A percentile compares a stretch with the other conserved stretches of the same genome.
phyloP scores from a whole-genome alignment of 257 asterid species.

The Prunella vulgaris region DNA sequence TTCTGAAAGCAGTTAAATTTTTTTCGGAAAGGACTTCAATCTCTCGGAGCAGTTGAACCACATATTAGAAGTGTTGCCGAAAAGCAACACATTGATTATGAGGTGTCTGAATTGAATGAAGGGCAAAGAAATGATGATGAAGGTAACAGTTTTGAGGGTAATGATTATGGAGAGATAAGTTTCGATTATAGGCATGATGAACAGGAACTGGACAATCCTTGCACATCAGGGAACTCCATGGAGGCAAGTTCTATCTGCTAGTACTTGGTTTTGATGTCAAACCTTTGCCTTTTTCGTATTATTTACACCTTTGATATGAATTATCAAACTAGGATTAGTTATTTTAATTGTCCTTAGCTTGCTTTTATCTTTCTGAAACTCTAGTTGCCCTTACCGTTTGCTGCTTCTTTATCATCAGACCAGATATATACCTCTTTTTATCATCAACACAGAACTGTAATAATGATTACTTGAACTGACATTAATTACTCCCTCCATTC shows the following conservation, averaged over 20 bases:
- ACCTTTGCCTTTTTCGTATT: conserved; percentile 2
- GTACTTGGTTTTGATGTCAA: background rate
- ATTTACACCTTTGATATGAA: background rate
- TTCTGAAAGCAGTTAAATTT: conserved; percentile 58
- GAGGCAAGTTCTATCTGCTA: conserved; percentile 49
- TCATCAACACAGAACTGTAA: background rate
- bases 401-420: background rate
- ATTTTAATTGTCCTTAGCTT: conserved; percentile 5
- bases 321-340: background rate
- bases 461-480: background rate
- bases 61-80: conserved; percentile 65
- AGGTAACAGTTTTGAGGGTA: conserved; percentile 45
- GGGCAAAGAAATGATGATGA: conserved; percentile 45
- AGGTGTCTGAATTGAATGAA: conserved; percentile 52
- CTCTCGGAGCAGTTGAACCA: conserved; percentile 85
- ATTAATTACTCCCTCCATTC: too few species aligned
- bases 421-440: background rate
- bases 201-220: conserved; percentile 49
- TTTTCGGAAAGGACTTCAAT: conserved; percentile 79
- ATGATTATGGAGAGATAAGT: conserved; percentile 67
- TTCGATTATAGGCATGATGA: conserved; percentile 56
- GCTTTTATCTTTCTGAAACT: background rate
- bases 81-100: conserved; percentile 76
- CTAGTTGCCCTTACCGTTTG: background rate
- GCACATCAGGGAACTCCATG: conserved; percentile 49